Conservation (phyloP, 177 flowering plant species). For the Vitis hybrid region DNA sequence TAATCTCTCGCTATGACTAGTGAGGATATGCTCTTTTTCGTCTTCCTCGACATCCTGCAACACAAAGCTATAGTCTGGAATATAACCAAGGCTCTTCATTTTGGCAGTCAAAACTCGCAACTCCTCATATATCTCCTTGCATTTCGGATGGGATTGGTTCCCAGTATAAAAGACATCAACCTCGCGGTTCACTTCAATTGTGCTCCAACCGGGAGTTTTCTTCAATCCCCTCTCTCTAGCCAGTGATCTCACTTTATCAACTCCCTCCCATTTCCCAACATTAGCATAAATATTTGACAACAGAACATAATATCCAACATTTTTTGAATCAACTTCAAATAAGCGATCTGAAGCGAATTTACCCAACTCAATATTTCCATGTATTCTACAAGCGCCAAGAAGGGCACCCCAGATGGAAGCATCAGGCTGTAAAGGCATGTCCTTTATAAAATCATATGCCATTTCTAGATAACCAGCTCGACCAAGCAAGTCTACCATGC, state of each 20-base stretch:
- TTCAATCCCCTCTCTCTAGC: conserved; percentile 42
- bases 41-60: conserved; percentile 77
- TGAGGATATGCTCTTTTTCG: conserved; percentile 62
- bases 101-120: neutral
- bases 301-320: conserved; percentile 62
- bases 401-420: conserved; percentile 70
- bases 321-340: conserved; percentile 47
- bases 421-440: conserved; percentile 55
- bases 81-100: conserved; percentile 41
- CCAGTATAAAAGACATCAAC: conserved; percentile 60
- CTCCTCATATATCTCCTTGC: neutral
- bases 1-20: conserved; percentile 61
- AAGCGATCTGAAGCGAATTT: conserved; percentile 46
- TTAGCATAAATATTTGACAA: conserved; percentile 63
- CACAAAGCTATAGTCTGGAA: conserved; percentile 61
- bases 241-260: conserved; percentile 44
- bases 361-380: conserved; percentile 44
- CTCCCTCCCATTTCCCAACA: conserved; percentile 60
- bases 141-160: conserved; percentile 51
- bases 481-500: conserved; percentile 24
- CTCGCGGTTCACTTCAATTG: conserved; percentile 44
- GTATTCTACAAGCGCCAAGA: conserved; percentile 67
- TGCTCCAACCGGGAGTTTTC: conserved; percentile 71
- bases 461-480: conserved; percentile 55
- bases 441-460: conserved; percentile 47